These are phyloP conservation scores for Micractinium conductrix DNA, from an alignment of 139 green algal species.

Conservation along the genomic window DNA sequence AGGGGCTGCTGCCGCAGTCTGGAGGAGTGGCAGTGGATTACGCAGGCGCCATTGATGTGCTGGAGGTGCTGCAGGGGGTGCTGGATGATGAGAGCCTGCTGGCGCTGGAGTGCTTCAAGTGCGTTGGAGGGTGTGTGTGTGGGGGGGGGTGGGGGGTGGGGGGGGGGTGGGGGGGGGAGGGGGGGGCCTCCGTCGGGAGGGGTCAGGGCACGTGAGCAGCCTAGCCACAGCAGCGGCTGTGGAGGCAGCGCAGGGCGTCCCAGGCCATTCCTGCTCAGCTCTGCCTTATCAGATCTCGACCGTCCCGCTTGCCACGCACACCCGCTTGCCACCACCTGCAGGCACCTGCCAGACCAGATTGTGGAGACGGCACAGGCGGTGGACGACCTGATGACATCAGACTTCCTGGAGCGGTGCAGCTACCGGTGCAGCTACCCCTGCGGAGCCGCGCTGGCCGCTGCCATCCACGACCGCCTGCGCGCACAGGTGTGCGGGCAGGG, in stretches of 20 bases:
- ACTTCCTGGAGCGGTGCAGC: slow-evolving; percentile 38
- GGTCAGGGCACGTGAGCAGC: no score
- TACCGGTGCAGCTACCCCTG: no score
- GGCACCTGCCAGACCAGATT: slow-evolving; percentile 52
- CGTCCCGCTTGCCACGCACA: no score
- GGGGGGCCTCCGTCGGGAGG: no score
- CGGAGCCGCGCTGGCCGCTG: neutral
- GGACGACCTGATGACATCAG: slow-evolving; percentile 51
- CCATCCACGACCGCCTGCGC: slow-evolving; percentile 8
- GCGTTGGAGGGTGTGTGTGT: neutral
- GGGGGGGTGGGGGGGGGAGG: no score
- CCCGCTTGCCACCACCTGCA: neutral
- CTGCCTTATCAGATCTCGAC: no score
- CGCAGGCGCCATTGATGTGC: slow-evolving; percentile 75
- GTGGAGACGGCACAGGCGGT: slow-evolving; percentile 57
- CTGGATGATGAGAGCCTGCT: slow-evolving; percentile 29
- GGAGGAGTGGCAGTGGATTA: slow-evolving; percentile 62
- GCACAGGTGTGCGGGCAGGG: neutral
- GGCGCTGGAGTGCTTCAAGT: slow-evolving; percentile 30
- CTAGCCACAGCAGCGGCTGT: no score
- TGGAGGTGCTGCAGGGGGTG: slow-evolving; percentile 63
- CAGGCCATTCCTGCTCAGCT: no score
- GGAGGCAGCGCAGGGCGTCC: no score
- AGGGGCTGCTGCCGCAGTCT: slow-evolving; percentile 62
- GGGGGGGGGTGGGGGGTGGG: no score